phyloP scores from a whole-genome alignment of 371 early-diverging fungal genomes.

The Mortierella sp. region DNA sequence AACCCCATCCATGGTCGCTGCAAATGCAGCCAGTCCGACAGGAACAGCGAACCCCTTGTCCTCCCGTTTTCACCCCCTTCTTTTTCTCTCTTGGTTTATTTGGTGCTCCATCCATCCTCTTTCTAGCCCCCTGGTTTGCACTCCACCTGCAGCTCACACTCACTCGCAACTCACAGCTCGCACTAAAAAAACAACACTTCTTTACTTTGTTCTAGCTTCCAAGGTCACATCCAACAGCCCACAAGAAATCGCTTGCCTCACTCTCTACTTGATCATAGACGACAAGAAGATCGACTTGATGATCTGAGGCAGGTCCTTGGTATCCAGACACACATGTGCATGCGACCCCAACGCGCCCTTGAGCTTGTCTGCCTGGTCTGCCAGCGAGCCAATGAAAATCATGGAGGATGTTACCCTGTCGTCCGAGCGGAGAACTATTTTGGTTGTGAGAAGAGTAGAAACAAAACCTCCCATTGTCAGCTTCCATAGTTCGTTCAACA shows the following conservation, averaged over 20 bases:
- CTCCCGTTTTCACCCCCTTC: background rate
- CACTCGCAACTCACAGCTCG: background rate
- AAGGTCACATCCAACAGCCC: background rate
- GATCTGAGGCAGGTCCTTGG: slow-evolving; percentile 85
- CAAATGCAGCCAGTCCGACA: background rate
- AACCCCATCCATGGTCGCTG: too few species aligned
- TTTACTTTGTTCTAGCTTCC: background rate
- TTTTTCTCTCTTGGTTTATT: background rate
- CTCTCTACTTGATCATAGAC: slow-evolving; percentile 74
- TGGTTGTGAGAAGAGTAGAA: background rate
- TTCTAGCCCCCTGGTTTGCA: background rate
- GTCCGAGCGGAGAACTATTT: slow-evolving; percentile 73
- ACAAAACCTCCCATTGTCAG: background rate
- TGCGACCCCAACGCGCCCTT: slow-evolving; percentile 75
- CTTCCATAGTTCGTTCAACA: background rate
- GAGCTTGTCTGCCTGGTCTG: slow-evolving; percentile 76
- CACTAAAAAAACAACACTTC: background rate
- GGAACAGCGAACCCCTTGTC: background rate
- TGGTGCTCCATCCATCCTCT: background rate
- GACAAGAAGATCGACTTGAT: slow-evolving; percentile 83
- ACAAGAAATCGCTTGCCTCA: too few species aligned
- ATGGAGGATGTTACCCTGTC: slow-evolving; percentile 78
- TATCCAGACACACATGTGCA: slow-evolving; percentile 79
- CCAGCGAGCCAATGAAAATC: slow-evolving; percentile 79
- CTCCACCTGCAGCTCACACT: too few species aligned